These are phyloP conservation scores for Irpex sp. DNA, from an alignment of 1,284 basidiomycete genomes.

Conservation along the genomic window DNA sequence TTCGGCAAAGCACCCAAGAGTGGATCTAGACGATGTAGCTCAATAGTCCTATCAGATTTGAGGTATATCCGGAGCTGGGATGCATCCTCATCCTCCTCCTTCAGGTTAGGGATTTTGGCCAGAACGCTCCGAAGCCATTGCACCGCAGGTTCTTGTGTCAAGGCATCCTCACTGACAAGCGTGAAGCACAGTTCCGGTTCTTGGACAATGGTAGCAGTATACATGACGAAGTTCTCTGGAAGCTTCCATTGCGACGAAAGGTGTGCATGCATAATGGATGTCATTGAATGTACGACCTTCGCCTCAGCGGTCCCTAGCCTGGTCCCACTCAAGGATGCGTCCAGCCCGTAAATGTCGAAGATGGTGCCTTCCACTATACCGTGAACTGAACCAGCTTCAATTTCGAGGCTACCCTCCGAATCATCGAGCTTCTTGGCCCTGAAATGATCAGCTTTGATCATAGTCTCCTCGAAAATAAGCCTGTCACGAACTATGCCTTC, in stretches of 20 bases:
- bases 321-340: background rate
- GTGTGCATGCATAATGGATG: background rate
- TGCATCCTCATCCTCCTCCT: background rate
- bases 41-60: background rate
- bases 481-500: slow-evolving; percentile 11
- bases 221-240: background rate
- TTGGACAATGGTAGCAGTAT: background rate
- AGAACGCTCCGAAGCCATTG: background rate
- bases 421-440: background rate
- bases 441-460: slow-evolving; percentile 3
- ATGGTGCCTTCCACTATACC: background rate
- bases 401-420: background rate
- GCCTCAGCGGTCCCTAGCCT: background rate
- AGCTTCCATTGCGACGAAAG: background rate
- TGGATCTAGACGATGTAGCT: background rate
- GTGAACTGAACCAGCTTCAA: background rate
- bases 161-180: background rate
- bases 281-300: background rate
- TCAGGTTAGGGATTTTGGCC: background rate
- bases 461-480: slow-evolving; percentile 10
- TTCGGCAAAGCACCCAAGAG: background rate
- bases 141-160: background rate
- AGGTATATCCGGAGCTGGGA: background rate
- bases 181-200: background rate
- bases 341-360: background rate